A percentile compares a stretch with the other conserved stretches of the same genome.
These are phyloP conservation scores for Cruciata laevipes DNA, from an alignment of 257 asterid species.

Conservation along the genomic window DNA sequence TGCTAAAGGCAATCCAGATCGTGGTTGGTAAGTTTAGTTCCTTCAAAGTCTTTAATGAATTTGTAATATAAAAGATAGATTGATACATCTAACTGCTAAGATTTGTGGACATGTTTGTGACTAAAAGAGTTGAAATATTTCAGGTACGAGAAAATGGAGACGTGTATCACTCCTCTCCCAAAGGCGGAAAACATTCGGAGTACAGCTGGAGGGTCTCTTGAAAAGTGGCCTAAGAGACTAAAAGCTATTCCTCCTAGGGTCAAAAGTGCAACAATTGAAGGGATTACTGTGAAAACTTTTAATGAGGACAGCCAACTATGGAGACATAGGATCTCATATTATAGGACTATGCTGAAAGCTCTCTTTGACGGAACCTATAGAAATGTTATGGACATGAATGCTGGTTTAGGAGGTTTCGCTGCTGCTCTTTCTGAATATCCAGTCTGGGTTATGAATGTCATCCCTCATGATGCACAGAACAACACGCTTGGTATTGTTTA, in stretches of 20 bases:
- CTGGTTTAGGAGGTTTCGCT: conserved; percentile 29
- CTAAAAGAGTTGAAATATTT: not conserved
- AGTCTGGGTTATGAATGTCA: conserved; percentile 32
- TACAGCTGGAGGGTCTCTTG: conserved; percentile 58
- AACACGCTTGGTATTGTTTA: conserved; percentile 26
- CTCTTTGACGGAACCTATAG: conserved; percentile 16
- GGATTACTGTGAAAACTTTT: conserved; percentile 34
- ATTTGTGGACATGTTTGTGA: not conserved
- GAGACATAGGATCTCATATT: conserved; percentile 58
- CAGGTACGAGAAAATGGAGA: conserved; percentile 62
- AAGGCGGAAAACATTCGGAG: conserved; percentile 37
- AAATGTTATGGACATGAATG: conserved; percentile 16
- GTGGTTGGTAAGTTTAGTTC: conserved; percentile 47
- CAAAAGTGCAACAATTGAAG: conserved; percentile 38
- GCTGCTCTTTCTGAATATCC: conserved; percentile 22
- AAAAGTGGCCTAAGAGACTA: conserved; percentile 65
- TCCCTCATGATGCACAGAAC: conserved; percentile 19
- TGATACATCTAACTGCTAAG: not conserved
- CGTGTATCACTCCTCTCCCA: conserved; percentile 68
- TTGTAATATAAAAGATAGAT: too few species aligned
- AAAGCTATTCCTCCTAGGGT: conserved; percentile 63
- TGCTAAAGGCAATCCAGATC: conserved; percentile 42
- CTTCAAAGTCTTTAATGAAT: not conserved
- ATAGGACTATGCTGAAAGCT: conserved; percentile 22
- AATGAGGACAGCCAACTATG: conserved; percentile 45